Conservation (phyloP, 106 monocot species). For the Iris macrosiphon region DNA sequence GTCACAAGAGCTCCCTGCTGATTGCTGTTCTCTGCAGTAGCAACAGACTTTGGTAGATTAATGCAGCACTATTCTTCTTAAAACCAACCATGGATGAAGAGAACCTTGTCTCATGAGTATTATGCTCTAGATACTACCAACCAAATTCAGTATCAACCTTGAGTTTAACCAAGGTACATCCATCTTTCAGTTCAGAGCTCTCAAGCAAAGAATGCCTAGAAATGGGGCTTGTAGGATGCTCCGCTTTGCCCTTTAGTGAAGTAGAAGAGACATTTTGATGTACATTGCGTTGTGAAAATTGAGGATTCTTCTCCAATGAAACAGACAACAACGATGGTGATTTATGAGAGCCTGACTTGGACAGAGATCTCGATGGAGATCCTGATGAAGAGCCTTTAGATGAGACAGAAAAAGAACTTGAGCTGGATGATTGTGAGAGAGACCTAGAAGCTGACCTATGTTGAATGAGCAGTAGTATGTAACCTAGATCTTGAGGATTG, state of each 20-base stretch:
- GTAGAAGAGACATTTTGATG: constrained; percentile 2
- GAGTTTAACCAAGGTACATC: constrained; percentile 4
- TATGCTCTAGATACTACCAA: constrained; percentile 10
- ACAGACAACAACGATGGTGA: constrained; percentile 35
- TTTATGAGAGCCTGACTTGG: constrained; percentile 7
- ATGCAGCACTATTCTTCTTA: constrained; percentile 6
- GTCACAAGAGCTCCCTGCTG: background rate
- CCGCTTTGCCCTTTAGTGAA: constrained; percentile 7
- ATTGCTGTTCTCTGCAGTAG: constrained; percentile 12
- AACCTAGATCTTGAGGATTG: constrained; percentile 26
- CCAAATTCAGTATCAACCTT: constrained; percentile 10
- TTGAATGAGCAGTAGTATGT: constrained; percentile 20
- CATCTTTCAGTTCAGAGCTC: constrained; percentile 13
- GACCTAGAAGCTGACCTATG: constrained; percentile 34
- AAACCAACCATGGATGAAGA: background rate
- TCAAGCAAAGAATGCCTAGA: background rate
- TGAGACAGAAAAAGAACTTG: constrained; percentile 15
- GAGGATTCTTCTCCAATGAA: constrained; percentile 28
- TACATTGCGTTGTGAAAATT: constrained; percentile 11
- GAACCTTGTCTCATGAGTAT: background rate
- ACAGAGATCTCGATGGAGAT: constrained; percentile 27
- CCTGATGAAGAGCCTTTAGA: background rate
- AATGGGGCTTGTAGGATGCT: constrained; percentile 2
- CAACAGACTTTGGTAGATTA: constrained; percentile 1
- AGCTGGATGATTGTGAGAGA: constrained; percentile 12